Conservation (phyloP, 2,329 filamentous ascomycete genomes). For the Penicillium freii region DNA sequence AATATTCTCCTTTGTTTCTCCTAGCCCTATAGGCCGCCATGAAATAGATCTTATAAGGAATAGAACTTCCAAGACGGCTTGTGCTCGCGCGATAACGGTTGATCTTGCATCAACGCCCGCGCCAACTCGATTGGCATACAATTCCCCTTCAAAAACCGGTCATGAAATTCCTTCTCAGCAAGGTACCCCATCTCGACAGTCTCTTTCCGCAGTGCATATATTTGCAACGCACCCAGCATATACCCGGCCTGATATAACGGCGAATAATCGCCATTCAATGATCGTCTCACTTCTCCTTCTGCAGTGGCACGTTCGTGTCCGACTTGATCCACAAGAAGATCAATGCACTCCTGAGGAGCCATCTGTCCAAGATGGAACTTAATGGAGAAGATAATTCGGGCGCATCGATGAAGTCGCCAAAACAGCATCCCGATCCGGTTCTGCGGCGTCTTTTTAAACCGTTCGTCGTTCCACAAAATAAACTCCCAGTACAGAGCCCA, state of each 20-base stretch:
- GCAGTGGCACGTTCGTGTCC: conserved; percentile 60
- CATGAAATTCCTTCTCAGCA: conserved; percentile 57
- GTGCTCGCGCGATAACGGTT: conserved; percentile 45
- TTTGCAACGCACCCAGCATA: conserved; percentile 59
- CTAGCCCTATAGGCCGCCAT: background rate
- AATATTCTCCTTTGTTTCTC: background rate
- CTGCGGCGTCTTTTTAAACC: conserved; percentile 52
- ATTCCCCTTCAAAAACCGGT: conserved; percentile 52
- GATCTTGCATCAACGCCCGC: conserved; percentile 48
- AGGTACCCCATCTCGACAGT: conserved; percentile 41
- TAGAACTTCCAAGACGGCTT: conserved; percentile 55
- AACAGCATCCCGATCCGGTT: conserved; percentile 59
- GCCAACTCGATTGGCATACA: conserved; percentile 30
- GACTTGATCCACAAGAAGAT: conserved; percentile 56
- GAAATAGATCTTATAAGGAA: background rate
- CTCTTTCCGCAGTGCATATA: conserved; percentile 53
- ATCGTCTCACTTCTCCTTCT: conserved; percentile 59
- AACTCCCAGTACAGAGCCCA: conserved; percentile 63
- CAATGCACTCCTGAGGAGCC: conserved; percentile 55
- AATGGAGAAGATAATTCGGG: conserved; percentile 56
- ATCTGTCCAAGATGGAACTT: conserved; percentile 58
- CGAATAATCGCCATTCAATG: conserved; percentile 39
- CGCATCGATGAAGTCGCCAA: conserved; percentile 63
- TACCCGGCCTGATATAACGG: conserved; percentile 62
- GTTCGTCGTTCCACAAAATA: conserved; percentile 54